A percentile compares a stretch with the other conserved stretches of the same genome.
Conservation (phyloP, 192 early-diverging fungal genomes). For the Podila epigama region DNA sequence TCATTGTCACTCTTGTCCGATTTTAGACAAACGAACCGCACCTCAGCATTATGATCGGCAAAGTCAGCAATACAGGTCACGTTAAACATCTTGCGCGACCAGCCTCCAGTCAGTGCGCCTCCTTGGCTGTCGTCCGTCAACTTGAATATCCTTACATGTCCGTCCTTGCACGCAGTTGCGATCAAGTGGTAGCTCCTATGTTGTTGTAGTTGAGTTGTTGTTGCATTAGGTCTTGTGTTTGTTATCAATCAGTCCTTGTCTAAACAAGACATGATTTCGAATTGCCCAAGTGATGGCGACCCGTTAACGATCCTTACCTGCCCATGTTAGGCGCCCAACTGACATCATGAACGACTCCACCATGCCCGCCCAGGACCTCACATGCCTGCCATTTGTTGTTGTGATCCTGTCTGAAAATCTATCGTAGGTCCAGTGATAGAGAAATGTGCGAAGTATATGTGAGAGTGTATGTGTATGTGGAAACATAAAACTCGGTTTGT, state of each 20-base stretch:
- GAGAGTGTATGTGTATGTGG: not conserved
- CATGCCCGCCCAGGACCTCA: conserved; percentile 65
- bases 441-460: not conserved
- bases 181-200: conserved; percentile 79
- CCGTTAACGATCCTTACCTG: conserved; percentile 54
- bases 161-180: conserved; percentile 82
- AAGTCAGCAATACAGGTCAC: conserved; percentile 66
- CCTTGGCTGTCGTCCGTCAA: conserved; percentile 57
- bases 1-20: not conserved
- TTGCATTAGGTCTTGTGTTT: too few species aligned
- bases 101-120: conserved; percentile 35
- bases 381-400: conserved; percentile 70
- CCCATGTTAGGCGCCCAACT: conserved; percentile 76
- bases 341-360: conserved; percentile 71
- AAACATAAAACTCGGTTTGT: too few species aligned
- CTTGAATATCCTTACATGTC: conserved; percentile 79
- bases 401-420: conserved; percentile 66
- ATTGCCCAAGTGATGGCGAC: too few species aligned
- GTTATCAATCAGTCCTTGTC: too few species aligned
- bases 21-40: not conserved
- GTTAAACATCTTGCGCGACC: conserved; percentile 54
- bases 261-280: too few species aligned
- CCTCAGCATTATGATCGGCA: conserved; percentile 69
- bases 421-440: too few species aligned
- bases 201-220: not conserved